A percentile compares a stretch with the other conserved stretches of the same genome.
phyloP scores from a whole-genome alignment of 768 basidiomycete species.

The Coprinellus aureogranulatus region DNA sequence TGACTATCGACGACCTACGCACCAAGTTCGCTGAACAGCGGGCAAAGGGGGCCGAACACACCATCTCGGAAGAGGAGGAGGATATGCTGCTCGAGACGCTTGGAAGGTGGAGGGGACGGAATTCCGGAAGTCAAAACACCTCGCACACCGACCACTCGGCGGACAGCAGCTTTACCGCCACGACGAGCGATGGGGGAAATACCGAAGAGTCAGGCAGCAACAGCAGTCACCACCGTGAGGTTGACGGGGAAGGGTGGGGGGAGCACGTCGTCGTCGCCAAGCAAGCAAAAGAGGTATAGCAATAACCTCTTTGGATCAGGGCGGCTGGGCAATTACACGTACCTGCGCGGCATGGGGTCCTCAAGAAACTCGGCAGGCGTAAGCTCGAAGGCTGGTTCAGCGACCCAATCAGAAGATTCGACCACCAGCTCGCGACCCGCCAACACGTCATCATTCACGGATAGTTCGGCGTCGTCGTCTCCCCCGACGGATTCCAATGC shows the following conservation, averaged over 20 bases:
- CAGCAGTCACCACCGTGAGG: slow-evolving; percentile 27
- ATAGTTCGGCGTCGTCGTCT: slow-evolving; percentile 51
- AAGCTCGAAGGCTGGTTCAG: slow-evolving; percentile 46
- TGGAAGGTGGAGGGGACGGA: slow-evolving; percentile 36
- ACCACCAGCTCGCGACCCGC: slow-evolving; percentile 25
- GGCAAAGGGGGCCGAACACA: slow-evolving; percentile 61
- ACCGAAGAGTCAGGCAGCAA: slow-evolving; percentile 22
- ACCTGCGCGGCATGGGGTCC: slow-evolving; percentile 56
- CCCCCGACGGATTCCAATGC: slow-evolving; percentile 42
- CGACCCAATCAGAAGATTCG: slow-evolving; percentile 45
- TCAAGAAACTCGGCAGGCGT: slow-evolving; percentile 34
- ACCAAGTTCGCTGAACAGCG: slow-evolving; percentile 74
- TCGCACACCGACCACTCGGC: slow-evolving; percentile 35
- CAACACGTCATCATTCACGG: slow-evolving; percentile 40
- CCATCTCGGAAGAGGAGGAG: slow-evolving; percentile 79
- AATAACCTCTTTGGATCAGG: slow-evolving; percentile 85
- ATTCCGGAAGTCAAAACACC: slow-evolving; percentile 25
- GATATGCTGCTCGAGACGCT: slow-evolving; percentile 80
- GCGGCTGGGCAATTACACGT: slow-evolving; percentile 71
- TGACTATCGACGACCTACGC: slow-evolving; percentile 63
- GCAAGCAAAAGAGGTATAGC: slow-evolving; percentile 67
- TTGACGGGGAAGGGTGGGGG: slow-evolving; percentile 24
- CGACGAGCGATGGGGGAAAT: slow-evolving; percentile 2
- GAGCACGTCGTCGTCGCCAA: slow-evolving; percentile 42
- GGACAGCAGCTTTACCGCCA: slow-evolving; percentile 29